Conservation (phyloP, 1,284 basidiomycete genomes). For the Ceraceosorus bombacis region DNA sequence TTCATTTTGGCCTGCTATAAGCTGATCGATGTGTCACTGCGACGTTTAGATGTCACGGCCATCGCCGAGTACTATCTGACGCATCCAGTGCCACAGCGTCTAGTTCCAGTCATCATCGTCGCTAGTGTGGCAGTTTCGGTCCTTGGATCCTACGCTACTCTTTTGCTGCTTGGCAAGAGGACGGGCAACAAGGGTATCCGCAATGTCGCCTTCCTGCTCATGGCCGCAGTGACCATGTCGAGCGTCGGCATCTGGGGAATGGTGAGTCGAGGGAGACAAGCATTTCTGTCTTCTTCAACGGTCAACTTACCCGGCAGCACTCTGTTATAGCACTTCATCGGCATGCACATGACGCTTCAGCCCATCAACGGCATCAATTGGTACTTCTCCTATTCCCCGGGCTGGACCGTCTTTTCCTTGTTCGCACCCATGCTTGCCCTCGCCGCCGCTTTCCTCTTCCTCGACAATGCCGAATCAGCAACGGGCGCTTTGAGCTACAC, state of each 20-base stretch:
- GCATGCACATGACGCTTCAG: slow-evolving; percentile 51
- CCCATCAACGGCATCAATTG: slow-evolving; percentile 49
- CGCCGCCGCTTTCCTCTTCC: slow-evolving; percentile 52
- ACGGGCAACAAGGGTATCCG: slow-evolving; percentile 50
- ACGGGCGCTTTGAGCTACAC: slow-evolving; percentile 15
- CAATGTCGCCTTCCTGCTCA: slow-evolving; percentile 51
- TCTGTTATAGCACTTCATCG: slow-evolving; percentile 53
- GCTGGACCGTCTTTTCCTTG: slow-evolving; percentile 53
- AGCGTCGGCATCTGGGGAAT: slow-evolving; percentile 44
- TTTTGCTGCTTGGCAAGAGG: slow-evolving; percentile 51
- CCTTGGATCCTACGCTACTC: slow-evolving; percentile 53
- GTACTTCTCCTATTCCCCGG: slow-evolving; percentile 50
- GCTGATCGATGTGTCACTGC: too few species aligned
- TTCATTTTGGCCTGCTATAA: neutral
- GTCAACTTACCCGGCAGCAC: neutral
- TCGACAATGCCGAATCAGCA: slow-evolving; percentile 46
- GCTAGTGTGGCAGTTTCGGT: slow-evolving; percentile 53
- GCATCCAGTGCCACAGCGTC: slow-evolving; percentile 49
- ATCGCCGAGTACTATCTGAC: slow-evolving; percentile 49
- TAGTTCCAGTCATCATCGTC: slow-evolving; percentile 51
- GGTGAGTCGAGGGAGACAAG: slow-evolving; percentile 6
- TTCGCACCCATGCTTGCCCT: slow-evolving; percentile 52
- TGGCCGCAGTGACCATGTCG: slow-evolving; percentile 55
- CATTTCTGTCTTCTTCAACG: neutral
- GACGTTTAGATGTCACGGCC: slow-evolving; percentile 24